Evolutionary conservation across 257 asterid genomes (phyloP), one percentile per base, ranked within the genome.

Genomic region (Datura wrightii): DNA sequence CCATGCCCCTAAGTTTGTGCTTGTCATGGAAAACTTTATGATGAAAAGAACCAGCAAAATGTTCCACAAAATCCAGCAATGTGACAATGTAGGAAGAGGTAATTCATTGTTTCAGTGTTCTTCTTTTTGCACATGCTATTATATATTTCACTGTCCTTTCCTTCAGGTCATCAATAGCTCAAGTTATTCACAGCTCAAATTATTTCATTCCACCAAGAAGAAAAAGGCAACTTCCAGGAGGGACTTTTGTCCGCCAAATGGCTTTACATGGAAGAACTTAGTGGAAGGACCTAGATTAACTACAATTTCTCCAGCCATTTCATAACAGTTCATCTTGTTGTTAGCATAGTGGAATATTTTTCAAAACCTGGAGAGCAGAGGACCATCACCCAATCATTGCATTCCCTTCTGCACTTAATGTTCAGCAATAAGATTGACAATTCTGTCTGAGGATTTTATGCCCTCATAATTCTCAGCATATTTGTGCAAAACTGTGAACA

Each of bases 391-490:
- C 24, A 58, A 16, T 16, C 24, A 58, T 18, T 58, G 10, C 34
- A 18, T 58, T 16, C 31, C 63, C 10, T 15, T 6, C 63, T 58
- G 63, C 24, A 58, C 10, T 6, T n/a, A 19, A 59, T 59, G 62
- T n/a, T 59, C 66, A 59, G 66, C 66, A 59, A 59, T 19, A n/a
- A 59, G 66, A 59, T 59, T 59, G 66, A 59, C 66, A 7, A 18
- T 59, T n/a, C 5, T n/a, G 36, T 18, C 2, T 59, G 8, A 59
- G 36, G 36, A 13, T 59, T 3, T 59, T 19, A 19, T 59, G 5
- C 36, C 66, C 62, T 59, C 66, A 8, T 59, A 19, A n/a, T 59
- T 59, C 34, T 59, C 66, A 59, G 60, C 66, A 59, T 2, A 59
- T 59, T 19, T 8, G 66, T 59, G 66, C 6, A 6, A 56, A 59